Conservation (phyloP, 2,329 filamentous ascomycete species). For the Rhynchosporium agropyri region DNA sequence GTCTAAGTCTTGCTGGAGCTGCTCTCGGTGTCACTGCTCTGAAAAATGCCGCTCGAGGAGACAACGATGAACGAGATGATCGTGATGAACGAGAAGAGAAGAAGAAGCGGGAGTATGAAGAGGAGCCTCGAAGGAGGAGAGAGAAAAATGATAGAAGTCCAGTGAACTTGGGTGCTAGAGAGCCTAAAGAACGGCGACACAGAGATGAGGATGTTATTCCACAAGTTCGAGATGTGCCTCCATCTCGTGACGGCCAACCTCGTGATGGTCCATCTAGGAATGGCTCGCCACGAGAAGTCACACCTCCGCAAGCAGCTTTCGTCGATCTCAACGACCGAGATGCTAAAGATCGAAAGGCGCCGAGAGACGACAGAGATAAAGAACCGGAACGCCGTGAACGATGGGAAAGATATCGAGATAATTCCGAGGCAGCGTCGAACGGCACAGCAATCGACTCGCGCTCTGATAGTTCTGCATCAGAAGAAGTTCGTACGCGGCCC, state of each 20-base stretch:
- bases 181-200: conserved; percentile 32
- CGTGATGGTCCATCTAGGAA: conserved; percentile 21
- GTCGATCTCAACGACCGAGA: conserved; percentile 43
- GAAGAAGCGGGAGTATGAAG: conserved; percentile 36
- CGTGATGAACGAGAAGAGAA: conserved; percentile 35
- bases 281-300: conserved; percentile 16
- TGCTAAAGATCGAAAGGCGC: conserved; percentile 52
- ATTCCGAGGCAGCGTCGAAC: conserved; percentile 26
- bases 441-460: conserved; percentile 29
- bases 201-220: conserved; percentile 32
- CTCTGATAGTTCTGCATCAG: conserved; percentile 36
- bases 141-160: conserved; percentile 36
- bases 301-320: conserved; percentile 25
- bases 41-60: conserved; percentile 35
- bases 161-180: conserved; percentile 33
- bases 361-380: conserved; percentile 37
- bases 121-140: conserved; percentile 36
- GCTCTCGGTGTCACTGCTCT: conserved; percentile 40
- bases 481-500: conserved; percentile 30
- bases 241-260: conserved; percentile 23
- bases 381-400: conserved; percentile 25
- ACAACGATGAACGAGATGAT: conserved; percentile 37
- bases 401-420: conserved; percentile 25
- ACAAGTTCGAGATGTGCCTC: conserved; percentile 25
- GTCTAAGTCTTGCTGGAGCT: conserved; percentile 41